These are phyloP conservation scores for Asterella californica DNA, from an alignment of 225 moss, liverwort and hornwort species.

Conservation along the genomic window DNA sequence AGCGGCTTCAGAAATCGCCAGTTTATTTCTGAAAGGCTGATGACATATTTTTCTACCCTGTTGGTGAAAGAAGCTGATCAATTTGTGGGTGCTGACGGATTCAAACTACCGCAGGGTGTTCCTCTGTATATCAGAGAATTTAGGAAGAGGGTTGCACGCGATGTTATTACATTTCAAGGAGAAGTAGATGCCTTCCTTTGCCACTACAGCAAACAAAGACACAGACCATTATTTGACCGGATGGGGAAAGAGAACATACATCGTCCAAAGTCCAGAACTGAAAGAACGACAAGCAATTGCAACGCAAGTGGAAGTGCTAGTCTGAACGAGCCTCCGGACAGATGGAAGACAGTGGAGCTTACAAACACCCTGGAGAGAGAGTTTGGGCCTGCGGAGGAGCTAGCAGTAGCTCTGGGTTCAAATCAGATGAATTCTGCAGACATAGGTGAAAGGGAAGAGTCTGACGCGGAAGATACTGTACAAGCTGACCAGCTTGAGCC, in stretches of 20 bases:
- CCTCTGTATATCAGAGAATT: conserved; percentile 33
- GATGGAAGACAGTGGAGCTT: not conserved
- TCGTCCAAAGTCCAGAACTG: conserved; percentile 12
- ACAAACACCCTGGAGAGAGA: not conserved
- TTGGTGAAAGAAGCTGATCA: not conserved
- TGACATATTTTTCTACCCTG: not conserved
- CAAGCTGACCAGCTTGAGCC: not conserved
- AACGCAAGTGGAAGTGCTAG: not conserved
- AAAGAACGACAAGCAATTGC: conserved; percentile 16
- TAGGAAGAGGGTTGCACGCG: conserved; percentile 32
- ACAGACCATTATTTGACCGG: conserved; percentile 26
- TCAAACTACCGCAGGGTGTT: conserved; percentile 18
- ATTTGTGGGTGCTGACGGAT: not conserved
- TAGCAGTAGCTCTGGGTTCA: not conserved
- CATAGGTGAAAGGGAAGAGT: not conserved
- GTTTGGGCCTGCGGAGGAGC: not conserved
- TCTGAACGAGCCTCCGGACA: not conserved
- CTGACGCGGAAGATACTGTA: not conserved
- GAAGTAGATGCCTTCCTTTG: conserved; percentile 38
- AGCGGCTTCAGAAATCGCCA: not conserved
- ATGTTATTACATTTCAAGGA: conserved; percentile 33
- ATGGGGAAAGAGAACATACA: conserved; percentile 4
- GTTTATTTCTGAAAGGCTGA: not conserved
- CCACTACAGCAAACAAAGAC: conserved; percentile 30
- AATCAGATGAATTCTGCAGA: not conserved